Percentiles rank a stretch among this genome's conserved stretches.
Conservation (phyloP, 805 yeast genomes). For the Hanseniaspora lindneri region DNA sequence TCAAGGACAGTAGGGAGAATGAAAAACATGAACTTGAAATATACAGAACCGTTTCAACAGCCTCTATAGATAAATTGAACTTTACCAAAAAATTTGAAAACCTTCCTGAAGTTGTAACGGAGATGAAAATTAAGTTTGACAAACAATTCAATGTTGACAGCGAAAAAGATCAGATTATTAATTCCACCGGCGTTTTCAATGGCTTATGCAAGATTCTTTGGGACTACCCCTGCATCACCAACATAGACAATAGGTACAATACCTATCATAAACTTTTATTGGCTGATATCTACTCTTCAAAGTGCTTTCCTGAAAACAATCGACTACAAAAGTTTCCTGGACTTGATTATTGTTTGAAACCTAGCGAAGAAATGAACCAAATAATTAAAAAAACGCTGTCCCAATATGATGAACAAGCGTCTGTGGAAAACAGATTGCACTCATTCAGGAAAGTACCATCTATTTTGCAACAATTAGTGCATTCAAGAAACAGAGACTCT, state of each 20-base stretch:
- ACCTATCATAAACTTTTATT: slow-evolving; percentile 14
- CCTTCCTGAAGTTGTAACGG: slow-evolving; percentile 22
- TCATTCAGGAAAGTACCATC: slow-evolving; percentile 1
- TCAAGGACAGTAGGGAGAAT: slow-evolving; percentile 44
- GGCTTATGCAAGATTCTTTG: slow-evolving; percentile 23
- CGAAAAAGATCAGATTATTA: slow-evolving; percentile 16
- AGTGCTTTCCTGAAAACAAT: not conserved
- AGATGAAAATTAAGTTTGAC: slow-evolving; percentile 24
- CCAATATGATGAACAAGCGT: slow-evolving; percentile 4
- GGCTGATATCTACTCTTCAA: slow-evolving; percentile 17
- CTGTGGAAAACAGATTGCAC: slow-evolving; percentile 6
- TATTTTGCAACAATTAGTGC: not conserved
- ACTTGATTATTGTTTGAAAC: not conserved
- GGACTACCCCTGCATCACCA: slow-evolving; percentile 23
- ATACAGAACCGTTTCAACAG: slow-evolving; percentile 30
- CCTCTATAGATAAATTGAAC: slow-evolving; percentile 27
- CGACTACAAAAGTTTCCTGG: not conserved
- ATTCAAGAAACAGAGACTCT: not conserved
- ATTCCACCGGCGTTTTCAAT: slow-evolving; percentile 26
- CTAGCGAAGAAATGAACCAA: not conserved
- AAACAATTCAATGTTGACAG: slow-evolving; percentile 15
- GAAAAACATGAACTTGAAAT: slow-evolving; percentile 47
- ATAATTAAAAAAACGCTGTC: not conserved
- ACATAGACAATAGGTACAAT: slow-evolving; percentile 1
- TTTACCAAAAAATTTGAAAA: slow-evolving; percentile 25